Conservation (phyloP, 2,329 filamentous ascomycete genomes). For the Neobulgaria alba region DNA sequence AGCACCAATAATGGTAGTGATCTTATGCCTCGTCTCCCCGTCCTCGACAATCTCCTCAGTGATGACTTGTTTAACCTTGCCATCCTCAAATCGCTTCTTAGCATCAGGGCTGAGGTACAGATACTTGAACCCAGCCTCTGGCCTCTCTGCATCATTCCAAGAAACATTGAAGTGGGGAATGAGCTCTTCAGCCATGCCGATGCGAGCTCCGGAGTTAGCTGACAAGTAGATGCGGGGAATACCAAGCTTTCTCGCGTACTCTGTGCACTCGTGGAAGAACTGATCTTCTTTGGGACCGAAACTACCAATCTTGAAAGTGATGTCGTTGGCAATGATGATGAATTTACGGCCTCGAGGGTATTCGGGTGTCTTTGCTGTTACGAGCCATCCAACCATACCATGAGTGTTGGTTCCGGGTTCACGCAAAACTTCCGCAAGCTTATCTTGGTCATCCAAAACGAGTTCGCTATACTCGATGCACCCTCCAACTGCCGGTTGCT, state of each 20-base stretch:
- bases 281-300: slow-evolving; percentile 95
- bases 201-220: slow-evolving; percentile 95
- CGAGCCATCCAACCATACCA: slow-evolving; percentile 98
- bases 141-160: slow-evolving; percentile 79
- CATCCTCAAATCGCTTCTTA: slow-evolving; percentile 79
- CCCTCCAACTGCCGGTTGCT: slow-evolving; percentile 77
- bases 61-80: slow-evolving; percentile 66
- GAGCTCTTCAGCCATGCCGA: slow-evolving; percentile 92
- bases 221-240: slow-evolving; percentile 97
- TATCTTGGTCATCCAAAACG: slow-evolving; percentile 89
- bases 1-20: slow-evolving; percentile 83
- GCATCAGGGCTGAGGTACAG: slow-evolving; percentile 83
- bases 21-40: slow-evolving; percentile 87
- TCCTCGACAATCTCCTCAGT: slow-evolving; percentile 81
- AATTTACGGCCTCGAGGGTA: slow-evolving; percentile 89
- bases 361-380: slow-evolving; percentile 90
- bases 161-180: slow-evolving; percentile 96
- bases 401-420: slow-evolving; percentile 93
- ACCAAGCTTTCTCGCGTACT: slow-evolving; percentile 85
- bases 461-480: slow-evolving; percentile 93
- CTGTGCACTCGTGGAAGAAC: slow-evolving; percentile 99
- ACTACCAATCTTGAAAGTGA: slow-evolving; percentile 97
- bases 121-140: slow-evolving; percentile 90
- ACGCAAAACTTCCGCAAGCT: slow-evolving; percentile 83
- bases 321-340: slow-evolving; percentile 96